Percentiles rank a stretch among this genome's conserved stretches.
phyloP scores from a whole-genome alignment of 768 basidiomycete species.

The Cystofilobasidium ferigula region DNA sequence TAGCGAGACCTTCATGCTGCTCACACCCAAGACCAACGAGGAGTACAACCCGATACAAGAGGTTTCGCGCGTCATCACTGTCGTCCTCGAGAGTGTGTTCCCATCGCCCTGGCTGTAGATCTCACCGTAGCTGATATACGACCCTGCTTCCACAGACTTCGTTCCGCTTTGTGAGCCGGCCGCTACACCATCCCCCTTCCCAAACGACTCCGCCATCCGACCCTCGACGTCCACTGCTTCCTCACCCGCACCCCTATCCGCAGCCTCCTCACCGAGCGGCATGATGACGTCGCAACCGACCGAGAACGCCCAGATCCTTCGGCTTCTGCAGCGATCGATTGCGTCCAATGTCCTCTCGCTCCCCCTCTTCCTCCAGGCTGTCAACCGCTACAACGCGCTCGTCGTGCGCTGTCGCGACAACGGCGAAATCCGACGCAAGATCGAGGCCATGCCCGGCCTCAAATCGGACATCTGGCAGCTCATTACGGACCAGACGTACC shows the following conservation, averaged over 20 bases:
- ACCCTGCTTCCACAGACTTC: neutral
- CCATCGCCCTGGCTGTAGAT: neutral
- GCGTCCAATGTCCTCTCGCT: conserved; percentile 50
- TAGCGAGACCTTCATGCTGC: conserved; percentile 12
- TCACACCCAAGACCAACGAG: conserved; percentile 12
- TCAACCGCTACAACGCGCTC: conserved; percentile 53
- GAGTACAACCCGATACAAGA: conserved; percentile 24
- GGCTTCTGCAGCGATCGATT: conserved; percentile 18
- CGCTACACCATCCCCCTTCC: conserved; percentile 5
- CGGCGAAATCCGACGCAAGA: conserved; percentile 40
- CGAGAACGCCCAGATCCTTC: conserved; percentile 21
- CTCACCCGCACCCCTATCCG: neutral
- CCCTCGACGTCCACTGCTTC: conserved; percentile 1
- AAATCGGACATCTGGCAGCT: conserved; percentile 59
- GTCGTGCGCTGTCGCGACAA: conserved; percentile 48
- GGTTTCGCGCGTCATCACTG: conserved; percentile 4
- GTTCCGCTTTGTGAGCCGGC: neutral
- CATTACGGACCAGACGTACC: conserved; percentile 82
- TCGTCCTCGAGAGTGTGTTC: conserved; percentile 21
- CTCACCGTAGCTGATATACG: neutral
- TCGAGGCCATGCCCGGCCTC: conserved; percentile 41
- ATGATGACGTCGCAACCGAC: neutral
- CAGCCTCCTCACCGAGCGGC: conserved; percentile 46
- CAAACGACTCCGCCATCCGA: neutral
- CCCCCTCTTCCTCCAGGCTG: conserved; percentile 55